Base-by-base conservation (phyloP, 2,329 filamentous ascomycete species). In the Phaeoacremonium minimum region DNA sequence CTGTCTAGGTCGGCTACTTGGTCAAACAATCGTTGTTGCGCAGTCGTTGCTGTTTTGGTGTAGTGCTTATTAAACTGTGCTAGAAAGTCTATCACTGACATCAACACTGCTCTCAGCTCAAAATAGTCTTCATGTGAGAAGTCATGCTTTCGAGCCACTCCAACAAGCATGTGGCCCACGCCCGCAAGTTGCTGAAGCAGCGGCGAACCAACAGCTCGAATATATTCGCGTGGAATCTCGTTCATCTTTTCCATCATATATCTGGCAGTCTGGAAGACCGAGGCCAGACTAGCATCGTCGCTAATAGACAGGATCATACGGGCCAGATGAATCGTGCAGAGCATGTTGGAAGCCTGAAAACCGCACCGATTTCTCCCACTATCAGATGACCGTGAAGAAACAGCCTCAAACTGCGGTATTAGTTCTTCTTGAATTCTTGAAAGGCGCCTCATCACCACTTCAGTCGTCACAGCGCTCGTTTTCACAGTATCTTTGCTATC, bases 341-440 rank as follows among this genome's bases (percentile, higher is more conserved):
- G 32, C 5, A 38, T 34, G 33, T 38, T 38, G 6, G 36, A 34
- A 8, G 36, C 36, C 16, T 38, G 36, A 15, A 38, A 38, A 15
- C 36, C 36, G 28, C 36, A 38, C 4, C 36, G 36, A n/a, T 38
- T 38, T 2, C 32, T 34, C 31, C 36, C 36, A 18, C 22, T 38
- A 17, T 38, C 36, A 8, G 32, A 28, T 13, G 16, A 36, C 11
- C 36, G 36, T 6, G 12, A 15, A 0, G 17, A 8, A 4, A 32
- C 31, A 8, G 28, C 29, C 1, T 19, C 15, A 29, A 35, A 34
- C 18, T 39, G 35, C 4, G 36, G 28, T 4, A 20, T 15, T 9
- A 35, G 32, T 11, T 41, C 31, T 8, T 28, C n/a, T 18, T 39
- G 37, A 4, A 36, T 39, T 29, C n/a, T 20, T 29, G 28, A 14